A percentile compares a stretch with the other conserved stretches of the same genome.
Conservation (phyloP, 139 green algal genomes). For the Microglena sp. region DNA sequence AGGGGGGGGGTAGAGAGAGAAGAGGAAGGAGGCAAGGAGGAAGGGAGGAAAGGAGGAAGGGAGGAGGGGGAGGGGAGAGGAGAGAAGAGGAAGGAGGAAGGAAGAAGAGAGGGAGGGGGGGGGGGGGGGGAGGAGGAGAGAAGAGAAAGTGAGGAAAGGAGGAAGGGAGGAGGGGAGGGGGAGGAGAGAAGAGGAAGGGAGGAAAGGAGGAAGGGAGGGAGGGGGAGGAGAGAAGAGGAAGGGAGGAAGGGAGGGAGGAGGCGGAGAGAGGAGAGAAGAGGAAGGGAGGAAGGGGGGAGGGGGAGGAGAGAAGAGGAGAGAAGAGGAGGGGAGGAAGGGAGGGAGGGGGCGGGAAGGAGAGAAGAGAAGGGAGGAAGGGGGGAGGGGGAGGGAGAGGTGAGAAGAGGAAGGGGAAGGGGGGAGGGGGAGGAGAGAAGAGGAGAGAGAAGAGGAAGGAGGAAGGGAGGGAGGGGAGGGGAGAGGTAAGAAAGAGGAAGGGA, state of each 20-base stretch:
- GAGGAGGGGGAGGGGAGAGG: not conserved
- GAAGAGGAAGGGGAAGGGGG: no score
- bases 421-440: no score
- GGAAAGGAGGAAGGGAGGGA: not conserved
- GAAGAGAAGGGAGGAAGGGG: no score
- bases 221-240: not conserved
- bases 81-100: not conserved
- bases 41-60: not conserved
- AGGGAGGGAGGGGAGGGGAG: no score
- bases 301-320: no score
- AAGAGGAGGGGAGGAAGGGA: no score
- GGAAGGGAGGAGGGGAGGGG: constrained; percentile 2
- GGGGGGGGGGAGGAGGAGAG: not conserved
- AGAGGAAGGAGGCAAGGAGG: not conserved
- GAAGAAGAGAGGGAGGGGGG: constrained; percentile 3
- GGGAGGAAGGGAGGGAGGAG: not conserved
- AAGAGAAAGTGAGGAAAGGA: not conserved
- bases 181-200: constrained; percentile 2
- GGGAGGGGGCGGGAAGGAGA: no score
- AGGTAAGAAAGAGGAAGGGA: no score
- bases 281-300: no score
- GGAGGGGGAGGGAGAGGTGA: no score
- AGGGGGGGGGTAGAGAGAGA: constrained; percentile 10
- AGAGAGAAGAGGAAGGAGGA: no score
- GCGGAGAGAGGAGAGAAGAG: no score